These are phyloP conservation scores for Raphanus hybrid DNA, from an alignment of 441 rosid genomes.

Conservation along the genomic window DNA sequence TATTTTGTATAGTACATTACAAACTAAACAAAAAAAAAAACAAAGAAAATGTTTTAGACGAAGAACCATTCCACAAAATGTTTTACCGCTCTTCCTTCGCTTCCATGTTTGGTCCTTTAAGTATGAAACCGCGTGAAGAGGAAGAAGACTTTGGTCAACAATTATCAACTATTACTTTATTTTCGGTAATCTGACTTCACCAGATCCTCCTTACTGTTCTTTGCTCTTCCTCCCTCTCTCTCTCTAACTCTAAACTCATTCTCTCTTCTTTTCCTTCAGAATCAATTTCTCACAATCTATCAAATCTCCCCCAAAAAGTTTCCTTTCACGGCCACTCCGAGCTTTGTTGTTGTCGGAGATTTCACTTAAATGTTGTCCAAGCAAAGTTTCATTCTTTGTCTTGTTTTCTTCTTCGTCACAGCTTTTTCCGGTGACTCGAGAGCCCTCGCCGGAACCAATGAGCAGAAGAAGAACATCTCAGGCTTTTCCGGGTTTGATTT, in stretches of 20 bases:
- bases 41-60: background rate
- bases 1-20: background rate
- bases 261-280: background rate
- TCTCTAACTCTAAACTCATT: conserved; percentile 1
- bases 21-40: background rate
- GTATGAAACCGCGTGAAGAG: conserved; percentile 44
- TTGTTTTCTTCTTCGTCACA: conserved; percentile 47
- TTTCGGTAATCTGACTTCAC: conserved; percentile 18
- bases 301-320: background rate
- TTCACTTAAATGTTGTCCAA: conserved; percentile 49
- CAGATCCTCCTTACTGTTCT: conserved; percentile 29
- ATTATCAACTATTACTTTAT: conserved; percentile 24
- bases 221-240: background rate
- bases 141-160: conserved; percentile 43
- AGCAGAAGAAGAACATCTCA: conserved; percentile 50
- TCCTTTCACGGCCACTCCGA: background rate
- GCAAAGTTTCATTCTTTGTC: conserved; percentile 40
- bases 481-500: conserved; percentile 67
- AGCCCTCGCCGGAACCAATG: conserved; percentile 45
- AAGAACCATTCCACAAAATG: background rate
- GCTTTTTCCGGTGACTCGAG: conserved; percentile 44
- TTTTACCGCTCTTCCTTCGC: background rate
- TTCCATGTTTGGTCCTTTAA: background rate
- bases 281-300: background rate
- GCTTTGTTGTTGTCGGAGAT: conserved; percentile 2